phyloP scores from a whole-genome alignment of 441 rosid genomes.

The Gossypium davidsonii region DNA sequence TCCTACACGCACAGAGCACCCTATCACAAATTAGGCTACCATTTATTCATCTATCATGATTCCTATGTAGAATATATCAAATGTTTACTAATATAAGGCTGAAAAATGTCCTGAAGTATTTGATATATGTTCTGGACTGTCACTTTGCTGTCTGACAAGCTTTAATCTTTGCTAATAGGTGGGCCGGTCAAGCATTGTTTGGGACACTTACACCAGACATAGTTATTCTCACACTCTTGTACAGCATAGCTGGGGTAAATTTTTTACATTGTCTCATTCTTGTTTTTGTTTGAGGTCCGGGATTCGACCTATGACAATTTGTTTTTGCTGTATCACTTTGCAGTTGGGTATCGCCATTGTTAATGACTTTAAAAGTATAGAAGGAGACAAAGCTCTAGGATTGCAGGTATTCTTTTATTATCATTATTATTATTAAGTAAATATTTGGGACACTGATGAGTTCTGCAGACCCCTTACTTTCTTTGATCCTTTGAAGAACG shows the following conservation, averaged over 20 bases:
- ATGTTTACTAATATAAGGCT: neutral
- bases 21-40: constrained; percentile 1
- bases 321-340: constrained; percentile 16
- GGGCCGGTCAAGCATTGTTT: constrained; percentile 98
- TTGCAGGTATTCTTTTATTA: constrained; percentile 52
- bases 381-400: constrained; percentile 93
- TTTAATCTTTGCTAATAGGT: constrained; percentile 45
- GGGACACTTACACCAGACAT: constrained; percentile 92
- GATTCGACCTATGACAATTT: constrained; percentile 2
- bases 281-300: neutral
- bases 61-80: neutral
- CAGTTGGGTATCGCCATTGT: constrained; percentile 95
- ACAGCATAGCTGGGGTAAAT: constrained; percentile 93
- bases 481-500: neutral
- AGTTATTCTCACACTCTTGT: constrained; percentile 81
- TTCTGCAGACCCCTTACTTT: neutral
- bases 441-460: neutral
- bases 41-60: neutral
- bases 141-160: neutral
- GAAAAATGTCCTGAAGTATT: neutral
- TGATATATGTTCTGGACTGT: constrained; percentile 3
- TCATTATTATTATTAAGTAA: neutral
- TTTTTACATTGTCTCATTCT: neutral
- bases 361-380: constrained; percentile 93
- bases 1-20: neutral